Base-by-base conservation (phyloP, 2,329 filamentous ascomycete genomes). In the Cordyceps militaris region DNA sequence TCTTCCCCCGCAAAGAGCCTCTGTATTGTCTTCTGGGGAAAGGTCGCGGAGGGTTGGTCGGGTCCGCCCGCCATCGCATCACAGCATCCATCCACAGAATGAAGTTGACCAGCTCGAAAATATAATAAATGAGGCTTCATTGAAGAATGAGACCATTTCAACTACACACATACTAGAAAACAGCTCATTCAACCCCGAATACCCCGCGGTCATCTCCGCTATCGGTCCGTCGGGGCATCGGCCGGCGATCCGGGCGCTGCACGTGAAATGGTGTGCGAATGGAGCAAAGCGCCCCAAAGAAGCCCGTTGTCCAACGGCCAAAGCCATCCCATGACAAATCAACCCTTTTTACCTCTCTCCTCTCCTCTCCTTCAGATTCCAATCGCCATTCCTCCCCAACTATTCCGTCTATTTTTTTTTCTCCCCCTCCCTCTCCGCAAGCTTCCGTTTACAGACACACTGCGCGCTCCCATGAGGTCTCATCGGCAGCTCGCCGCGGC, bases 191-290 rank as follows among this genome's bases (percentile, higher is more conserved):
- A 49, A 4, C 10, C 21, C 48, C 13, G 14, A 21, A 42, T 9
- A 30, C 23, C 26, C 38, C 13, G 21, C 43, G 49, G 30, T 44
- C 26, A 21, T 10, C 50, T 58, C 57, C 57, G 57, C 24, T 36
- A 49, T 58, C 57, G 50, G 57, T 44, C 55, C 34, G 50, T 58
- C 57, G 57, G 57, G 42, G 28, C 47, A 47, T 51, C 56, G 44
- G 32, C n/a, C 47, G 52, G 51, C 42, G 51, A 55, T 55, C 57
- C 48, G 48, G 40, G 19, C n/a, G 46, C 46, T 42, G 59, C 64
- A 65, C 64, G 64, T 65, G 64, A 63, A 63, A 65, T 65, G 64
- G 51, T 62, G 64, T 65, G 64, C 61, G 60, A 58, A 38, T 42
- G 60, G 60, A 60, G 53, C n/a, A n/a, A n/a, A 51, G 44, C 44